Evolutionary conservation across 1,284 basidiomycete genomes (phyloP).

Genomic region (Ustilago shanxiensis): DNA sequence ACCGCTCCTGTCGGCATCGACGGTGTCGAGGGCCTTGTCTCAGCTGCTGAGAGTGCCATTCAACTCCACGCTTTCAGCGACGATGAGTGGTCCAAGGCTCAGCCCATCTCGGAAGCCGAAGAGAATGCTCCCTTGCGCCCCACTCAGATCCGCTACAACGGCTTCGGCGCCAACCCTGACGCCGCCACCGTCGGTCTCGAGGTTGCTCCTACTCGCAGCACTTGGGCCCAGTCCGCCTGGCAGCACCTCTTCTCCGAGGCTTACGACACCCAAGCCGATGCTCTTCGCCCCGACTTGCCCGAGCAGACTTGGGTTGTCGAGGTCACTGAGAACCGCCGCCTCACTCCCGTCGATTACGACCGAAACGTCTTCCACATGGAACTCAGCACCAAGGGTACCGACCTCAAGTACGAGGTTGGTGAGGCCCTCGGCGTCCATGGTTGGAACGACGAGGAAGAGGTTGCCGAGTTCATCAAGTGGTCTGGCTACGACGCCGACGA

Average conservation of each 20-base stretch:
- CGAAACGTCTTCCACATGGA: conserved; percentile 99
- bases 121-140: conserved; percentile 56
- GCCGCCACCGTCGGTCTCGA: conserved; percentile 55
- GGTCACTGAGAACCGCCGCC: conserved; percentile 91
- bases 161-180: conserved; percentile 55
- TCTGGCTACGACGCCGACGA: conserved; percentile 87
- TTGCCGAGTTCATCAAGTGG: conserved; percentile 89
- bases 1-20: conserved; percentile 62
- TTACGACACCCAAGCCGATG: conserved; percentile 55
- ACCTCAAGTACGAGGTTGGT: conserved; percentile 93
- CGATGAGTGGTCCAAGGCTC: conserved; percentile 56
- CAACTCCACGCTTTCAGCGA: conserved; percentile 53
- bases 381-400: conserved; percentile 91
- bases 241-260: conserved; percentile 70
- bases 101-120: conserved; percentile 60
- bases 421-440: conserved; percentile 97
- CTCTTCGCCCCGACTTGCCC: conserved; percentile 81
- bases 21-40: conserved; percentile 59
- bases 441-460: conserved; percentile 93
- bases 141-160: conserved; percentile 64
- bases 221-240: conserved; percentile 68
- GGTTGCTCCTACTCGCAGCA: conserved; percentile 50
- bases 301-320: conserved; percentile 94
- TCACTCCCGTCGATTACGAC: conserved; percentile 94
- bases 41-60: conserved; percentile 52